Base-by-base conservation (phyloP, 768 basidiomycete genomes). In the Gloeostereum incarnatum region DNA sequence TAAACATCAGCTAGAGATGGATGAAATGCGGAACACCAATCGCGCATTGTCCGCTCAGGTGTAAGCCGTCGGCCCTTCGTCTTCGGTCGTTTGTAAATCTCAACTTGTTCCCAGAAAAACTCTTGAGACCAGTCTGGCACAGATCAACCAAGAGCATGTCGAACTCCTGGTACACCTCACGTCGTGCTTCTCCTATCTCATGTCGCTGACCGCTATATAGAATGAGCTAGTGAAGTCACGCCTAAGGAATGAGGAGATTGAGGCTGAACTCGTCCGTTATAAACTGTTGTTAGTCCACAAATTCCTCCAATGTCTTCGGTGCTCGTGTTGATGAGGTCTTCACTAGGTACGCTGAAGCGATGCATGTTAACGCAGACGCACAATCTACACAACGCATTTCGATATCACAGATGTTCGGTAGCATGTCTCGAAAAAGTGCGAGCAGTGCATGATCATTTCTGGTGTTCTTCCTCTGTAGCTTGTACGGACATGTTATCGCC, bases 221-320 rank as follows among this genome's bases (percentile, higher is more conserved):
- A 90, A 93, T 49, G 83, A 94, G 54, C 73, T 98, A 3, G 96
- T 98, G 3, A 88, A 81, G 65, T 71, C 81, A 41, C 77, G 92
- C 36, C 62, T 98, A 27, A 78, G 81, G 43, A 87, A 88, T 48
- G 94, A 99, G 55, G 92, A 97, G 55, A 69, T 94, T 43, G 96
- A 98, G 57, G 73, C 79, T 41, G 90, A 98, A 56, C 74, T 99
- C 13, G 93, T 99, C 26, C 78, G 85, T 29, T 97, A 96, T 62
- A 96, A 96, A 61, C 64, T 96, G 31, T 56, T 94, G 87, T 92
- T 50, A 56, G 83, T n/a, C n/a, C n/a, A n/a, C n/a, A n/a, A n/a
- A 5, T 36, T 25, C 13, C 22, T 20, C 24, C 44, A 44, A 19
- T 14, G 31, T 16, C n/a, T n/a, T n/a, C n/a, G n/a, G 35, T 52